phyloP scores from a whole-genome alignment of 1,139 yeast species.

The Diutina ranongensis region DNA sequence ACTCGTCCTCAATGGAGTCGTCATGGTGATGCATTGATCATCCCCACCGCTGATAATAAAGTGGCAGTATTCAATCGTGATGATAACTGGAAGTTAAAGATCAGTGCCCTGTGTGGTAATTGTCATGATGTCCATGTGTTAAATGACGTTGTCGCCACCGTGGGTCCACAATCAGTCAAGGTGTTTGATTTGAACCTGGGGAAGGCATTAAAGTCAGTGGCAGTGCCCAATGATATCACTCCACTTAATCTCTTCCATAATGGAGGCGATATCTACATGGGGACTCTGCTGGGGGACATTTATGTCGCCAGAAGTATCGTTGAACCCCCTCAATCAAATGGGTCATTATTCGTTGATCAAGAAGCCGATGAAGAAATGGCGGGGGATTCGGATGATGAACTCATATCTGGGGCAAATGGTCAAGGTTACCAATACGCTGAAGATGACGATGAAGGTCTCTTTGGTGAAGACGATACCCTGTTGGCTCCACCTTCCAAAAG shows the following conservation, averaged over 20 bases:
- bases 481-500: constrained; percentile 1
- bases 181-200: background rate
- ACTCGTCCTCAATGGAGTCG: constrained; percentile 26
- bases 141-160: background rate
- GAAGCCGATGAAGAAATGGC: background rate
- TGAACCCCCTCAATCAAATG: background rate
- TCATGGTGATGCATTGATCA: constrained; percentile 50
- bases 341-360: background rate
- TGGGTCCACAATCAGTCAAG: background rate
- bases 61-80: background rate
- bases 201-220: background rate
- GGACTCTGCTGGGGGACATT: background rate
- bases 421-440: background rate
- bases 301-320: background rate
- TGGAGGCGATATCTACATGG: background rate
- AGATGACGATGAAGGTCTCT: background rate
- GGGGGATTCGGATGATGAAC: background rate
- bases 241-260: background rate
- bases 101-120: background rate
- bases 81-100: background rate
- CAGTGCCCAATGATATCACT: background rate
- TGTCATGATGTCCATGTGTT: constrained; percentile 1
- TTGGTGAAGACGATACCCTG: background rate
- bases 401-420: background rate
- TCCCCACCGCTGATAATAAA: constrained; percentile 30